These are phyloP conservation scores for Aspergillus spinulosporus DNA, from an alignment of 2,329 filamentous ascomycete genomes.

Conservation along the genomic window DNA sequence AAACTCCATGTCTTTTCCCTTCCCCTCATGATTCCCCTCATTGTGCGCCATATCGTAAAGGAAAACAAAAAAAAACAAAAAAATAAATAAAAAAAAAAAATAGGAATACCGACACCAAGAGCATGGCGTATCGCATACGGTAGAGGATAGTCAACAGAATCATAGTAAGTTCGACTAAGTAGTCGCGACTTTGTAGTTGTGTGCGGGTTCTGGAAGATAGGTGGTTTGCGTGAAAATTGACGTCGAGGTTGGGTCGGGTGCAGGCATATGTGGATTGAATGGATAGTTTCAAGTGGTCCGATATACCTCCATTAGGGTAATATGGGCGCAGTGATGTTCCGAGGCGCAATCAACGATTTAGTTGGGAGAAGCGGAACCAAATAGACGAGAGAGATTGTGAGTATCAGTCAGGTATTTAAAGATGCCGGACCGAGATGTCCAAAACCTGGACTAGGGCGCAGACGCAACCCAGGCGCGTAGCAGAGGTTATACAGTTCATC, in stretches of 20 bases:
- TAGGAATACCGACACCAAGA: neutral
- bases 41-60: neutral
- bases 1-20: neutral
- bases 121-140: neutral
- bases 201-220: no score
- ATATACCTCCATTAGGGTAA: no score
- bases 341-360: no score
- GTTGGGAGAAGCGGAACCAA: no score
- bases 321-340: no score
- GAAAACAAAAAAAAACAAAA: neutral
- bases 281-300: no score
- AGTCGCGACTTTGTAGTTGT: no score
- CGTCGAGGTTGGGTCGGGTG: no score
- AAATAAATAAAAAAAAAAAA: neutral
- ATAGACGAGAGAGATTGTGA: no score
- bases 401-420: no score
- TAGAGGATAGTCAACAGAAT: neutral
- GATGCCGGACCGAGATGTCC: neutral
- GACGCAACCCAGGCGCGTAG: slow-evolving; percentile 32
- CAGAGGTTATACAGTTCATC: slow-evolving; percentile 48
- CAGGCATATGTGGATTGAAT: no score
- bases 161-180: neutral
- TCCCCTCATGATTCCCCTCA: neutral
- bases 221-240: no score
- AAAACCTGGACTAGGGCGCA: slow-evolving; percentile 27